A percentile compares a stretch with the other conserved stretches of the same genome.
Evolutionary conservation across 805 yeast genomes (phyloP).

Genomic region (Saccharomyces paradoxus): DNA sequence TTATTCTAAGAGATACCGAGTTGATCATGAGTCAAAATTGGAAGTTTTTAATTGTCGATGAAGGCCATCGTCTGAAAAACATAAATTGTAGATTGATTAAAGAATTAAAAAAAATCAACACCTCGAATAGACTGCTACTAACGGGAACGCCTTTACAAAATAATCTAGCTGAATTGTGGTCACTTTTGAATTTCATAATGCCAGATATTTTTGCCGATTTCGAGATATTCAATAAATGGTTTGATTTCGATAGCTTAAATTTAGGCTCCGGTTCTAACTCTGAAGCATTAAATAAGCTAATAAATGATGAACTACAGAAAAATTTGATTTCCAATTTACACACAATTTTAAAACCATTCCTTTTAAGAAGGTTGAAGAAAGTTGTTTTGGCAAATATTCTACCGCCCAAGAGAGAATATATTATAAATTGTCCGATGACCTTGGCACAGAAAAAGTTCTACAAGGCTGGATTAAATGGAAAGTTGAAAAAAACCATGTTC

Average conservation of each 20-base stretch:
- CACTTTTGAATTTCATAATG: conserved; percentile 76
- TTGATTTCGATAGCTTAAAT: conserved; percentile 61
- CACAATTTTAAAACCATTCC: conserved; percentile 79
- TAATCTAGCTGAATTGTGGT: conserved; percentile 85
- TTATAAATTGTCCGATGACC: conserved; percentile 64
- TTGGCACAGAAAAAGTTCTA: conserved; percentile 58
- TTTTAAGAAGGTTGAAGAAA: conserved; percentile 71
- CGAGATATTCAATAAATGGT: conserved; percentile 88
- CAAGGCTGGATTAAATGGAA: conserved; percentile 38
- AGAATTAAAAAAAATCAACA: conserved; percentile 56
- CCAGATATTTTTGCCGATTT: conserved; percentile 92
- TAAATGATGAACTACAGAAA: conserved; percentile 50
- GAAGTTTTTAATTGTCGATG: conserved; percentile 87
- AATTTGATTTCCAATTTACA: conserved; percentile 70
- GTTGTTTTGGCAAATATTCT: conserved; percentile 56
- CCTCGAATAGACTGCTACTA: conserved; percentile 64
- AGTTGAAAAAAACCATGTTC: conserved; percentile 38
- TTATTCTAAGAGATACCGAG: conserved; percentile 59
- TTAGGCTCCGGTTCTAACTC: conserved; percentile 30
- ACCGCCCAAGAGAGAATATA: conserved; percentile 87
- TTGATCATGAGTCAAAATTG: conserved; percentile 49
- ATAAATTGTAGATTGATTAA: conserved; percentile 67
- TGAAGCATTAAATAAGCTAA: conserved; percentile 32
- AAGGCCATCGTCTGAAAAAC: conserved; percentile 89
- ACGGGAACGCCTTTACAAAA: conserved; percentile 98